These are phyloP conservation scores for Talaromyces nanjingensis DNA, from an alignment of 495 filamentous ascomycete species.

Conservation along the genomic window DNA sequence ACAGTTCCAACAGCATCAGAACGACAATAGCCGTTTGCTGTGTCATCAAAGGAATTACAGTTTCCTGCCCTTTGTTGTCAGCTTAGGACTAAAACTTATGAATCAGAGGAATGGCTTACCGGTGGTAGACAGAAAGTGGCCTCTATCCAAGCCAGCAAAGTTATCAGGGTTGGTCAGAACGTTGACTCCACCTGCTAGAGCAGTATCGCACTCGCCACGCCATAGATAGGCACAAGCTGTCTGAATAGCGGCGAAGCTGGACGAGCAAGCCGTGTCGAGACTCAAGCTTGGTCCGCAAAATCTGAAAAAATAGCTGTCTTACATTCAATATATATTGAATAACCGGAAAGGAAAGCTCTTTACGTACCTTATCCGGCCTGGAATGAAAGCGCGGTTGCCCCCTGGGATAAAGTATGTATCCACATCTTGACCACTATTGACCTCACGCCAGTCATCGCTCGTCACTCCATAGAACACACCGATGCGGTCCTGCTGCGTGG, in stretches of 20 bases:
- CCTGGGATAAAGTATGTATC: conserved; percentile 37
- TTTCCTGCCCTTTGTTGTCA: not conserved
- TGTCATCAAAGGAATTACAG: conserved; percentile 67
- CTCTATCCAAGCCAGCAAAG: conserved; percentile 60
- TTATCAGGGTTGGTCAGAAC: conserved; percentile 63
- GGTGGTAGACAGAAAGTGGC: conserved; percentile 64
- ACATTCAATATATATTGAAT: not conserved
- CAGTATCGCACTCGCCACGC: conserved; percentile 62
- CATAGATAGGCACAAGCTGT: conserved; percentile 59
- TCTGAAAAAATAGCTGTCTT: conserved; percentile 50
- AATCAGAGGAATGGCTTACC: conserved; percentile 20
- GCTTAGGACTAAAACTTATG: not conserved
- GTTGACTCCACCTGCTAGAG: conserved; percentile 65
- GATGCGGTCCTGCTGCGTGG: conserved; percentile 69
- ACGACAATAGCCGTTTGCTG: conserved; percentile 71
- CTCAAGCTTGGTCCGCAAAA: conserved; percentile 64
- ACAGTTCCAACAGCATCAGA: conserved; percentile 65
- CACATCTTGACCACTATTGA: conserved; percentile 57
- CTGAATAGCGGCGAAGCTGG: conserved; percentile 44
- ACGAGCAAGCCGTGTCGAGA: conserved; percentile 73
- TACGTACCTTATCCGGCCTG: conserved; percentile 22
- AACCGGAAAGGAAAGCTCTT: not conserved
- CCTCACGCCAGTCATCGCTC: conserved; percentile 70
- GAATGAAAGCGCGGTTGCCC: conserved; percentile 29
- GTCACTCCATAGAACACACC: conserved; percentile 76